phyloP scores from a whole-genome alignment of 805 yeast species.

The Scheffersomyces amazonensis region DNA sequence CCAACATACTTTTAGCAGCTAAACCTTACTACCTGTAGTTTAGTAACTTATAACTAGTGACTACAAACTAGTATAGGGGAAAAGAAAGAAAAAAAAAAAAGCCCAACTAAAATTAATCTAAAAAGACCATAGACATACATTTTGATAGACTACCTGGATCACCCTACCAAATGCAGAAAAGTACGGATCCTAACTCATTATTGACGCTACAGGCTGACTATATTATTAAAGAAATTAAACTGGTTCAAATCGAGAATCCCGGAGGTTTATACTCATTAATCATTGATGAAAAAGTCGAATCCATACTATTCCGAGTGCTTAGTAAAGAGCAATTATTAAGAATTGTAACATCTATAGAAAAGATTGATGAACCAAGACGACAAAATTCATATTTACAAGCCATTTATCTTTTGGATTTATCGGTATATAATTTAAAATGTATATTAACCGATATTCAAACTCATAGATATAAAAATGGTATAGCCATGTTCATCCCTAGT shows the following conservation, averaged over 20 bases:
- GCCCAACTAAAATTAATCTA: too few species aligned
- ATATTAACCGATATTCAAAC: constrained; percentile 71
- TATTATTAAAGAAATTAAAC: constrained; percentile 26
- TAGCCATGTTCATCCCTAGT: constrained; percentile 54
- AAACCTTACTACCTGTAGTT: too few species aligned
- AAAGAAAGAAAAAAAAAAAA: too few species aligned
- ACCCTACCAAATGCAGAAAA: too few species aligned
- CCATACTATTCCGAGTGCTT: constrained; percentile 46
- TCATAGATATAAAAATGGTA: constrained; percentile 71
- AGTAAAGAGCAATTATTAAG: constrained; percentile 47
- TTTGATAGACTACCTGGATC: too few species aligned
- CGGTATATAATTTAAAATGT: constrained; percentile 68
- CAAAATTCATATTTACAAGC: constrained; percentile 71
- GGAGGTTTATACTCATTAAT: constrained; percentile 42
- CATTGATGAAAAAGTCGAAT: constrained; percentile 55
- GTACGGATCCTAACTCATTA: constrained; percentile 24
- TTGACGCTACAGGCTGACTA: constrained; percentile 27
- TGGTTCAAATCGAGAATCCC: constrained; percentile 17
- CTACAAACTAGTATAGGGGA: too few species aligned
- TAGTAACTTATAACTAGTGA: too few species aligned
- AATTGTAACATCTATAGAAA: constrained; percentile 61
- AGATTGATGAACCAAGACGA: constrained; percentile 58
- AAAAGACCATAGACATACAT: too few species aligned
- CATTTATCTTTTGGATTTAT: constrained; percentile 73
- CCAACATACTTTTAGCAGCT: too few species aligned